Evolutionary conservation across 139 green algal genomes (phyloP).

Genomic region (Edaphochlamys debaryana): DNA sequence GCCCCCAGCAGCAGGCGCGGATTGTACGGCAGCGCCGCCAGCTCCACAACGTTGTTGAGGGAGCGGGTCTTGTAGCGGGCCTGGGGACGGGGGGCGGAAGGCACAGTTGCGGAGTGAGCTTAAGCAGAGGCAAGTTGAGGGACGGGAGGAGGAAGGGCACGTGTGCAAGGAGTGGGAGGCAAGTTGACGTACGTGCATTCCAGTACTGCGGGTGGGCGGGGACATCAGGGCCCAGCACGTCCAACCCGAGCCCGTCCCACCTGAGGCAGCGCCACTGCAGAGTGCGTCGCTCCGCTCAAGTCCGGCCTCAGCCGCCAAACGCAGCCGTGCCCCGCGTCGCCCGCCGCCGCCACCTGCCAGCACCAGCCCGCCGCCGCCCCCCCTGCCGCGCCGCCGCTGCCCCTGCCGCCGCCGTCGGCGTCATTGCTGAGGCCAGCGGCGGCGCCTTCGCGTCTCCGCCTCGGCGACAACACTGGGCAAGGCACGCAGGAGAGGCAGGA

Average conservation of each 20-base stretch:
- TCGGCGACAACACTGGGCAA: not conserved
- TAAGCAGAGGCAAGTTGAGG: too few relatives aligned
- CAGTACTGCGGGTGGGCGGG: too few relatives aligned
- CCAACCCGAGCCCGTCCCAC: not conserved
- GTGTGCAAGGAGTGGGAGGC: not conserved
- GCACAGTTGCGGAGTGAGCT: too few relatives aligned
- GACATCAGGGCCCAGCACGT: too few relatives aligned
- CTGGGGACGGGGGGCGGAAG: not conserved
- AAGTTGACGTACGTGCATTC: too few relatives aligned
- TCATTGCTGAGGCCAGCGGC: too few relatives aligned
- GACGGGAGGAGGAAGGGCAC: too few relatives aligned
- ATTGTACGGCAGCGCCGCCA: not conserved
- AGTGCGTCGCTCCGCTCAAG: not conserved
- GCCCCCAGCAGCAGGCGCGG: slow-evolving; percentile 9
- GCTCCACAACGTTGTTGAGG: slow-evolving; percentile 13
- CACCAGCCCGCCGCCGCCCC: too few relatives aligned
- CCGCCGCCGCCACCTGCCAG: slow-evolving; percentile 31
- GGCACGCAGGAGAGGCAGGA: not conserved
- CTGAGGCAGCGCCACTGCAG: not conserved
- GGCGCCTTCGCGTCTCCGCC: not conserved
- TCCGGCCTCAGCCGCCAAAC: slow-evolving; percentile 19
- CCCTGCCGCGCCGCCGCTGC: not conserved
- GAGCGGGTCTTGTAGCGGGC: not conserved
- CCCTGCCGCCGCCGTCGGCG: too few relatives aligned
- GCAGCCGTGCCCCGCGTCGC: not conserved